Percentiles rank a stretch among this genome's conserved stretches.
Evolutionary conservation across 2,329 filamentous ascomycete genomes (phyloP).

Genomic region (Hymenoscyphus fructigenus): DNA sequence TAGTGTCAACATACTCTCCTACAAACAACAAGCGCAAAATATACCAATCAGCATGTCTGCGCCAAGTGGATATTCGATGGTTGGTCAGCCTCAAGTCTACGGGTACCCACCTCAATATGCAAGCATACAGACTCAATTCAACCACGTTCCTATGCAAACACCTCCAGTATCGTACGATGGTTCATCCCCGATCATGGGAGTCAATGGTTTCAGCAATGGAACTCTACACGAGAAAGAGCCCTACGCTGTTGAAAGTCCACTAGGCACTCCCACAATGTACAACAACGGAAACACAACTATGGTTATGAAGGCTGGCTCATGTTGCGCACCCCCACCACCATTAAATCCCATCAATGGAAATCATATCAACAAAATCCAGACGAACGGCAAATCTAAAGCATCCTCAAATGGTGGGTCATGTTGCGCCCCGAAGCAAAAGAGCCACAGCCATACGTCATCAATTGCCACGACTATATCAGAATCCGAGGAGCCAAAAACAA

Average conservation of each 20-base stretch:
- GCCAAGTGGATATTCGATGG: slow-evolving; percentile 27
- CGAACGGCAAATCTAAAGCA: slow-evolving; percentile 7
- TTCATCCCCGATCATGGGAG: slow-evolving; percentile 10
- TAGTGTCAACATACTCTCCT: slow-evolving; percentile 49
- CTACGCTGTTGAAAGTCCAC: slow-evolving; percentile 28
- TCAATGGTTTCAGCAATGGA: slow-evolving; percentile 27
- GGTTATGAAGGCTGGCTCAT: slow-evolving; percentile 20
- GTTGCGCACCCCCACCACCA: slow-evolving; percentile 15
- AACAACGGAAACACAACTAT: slow-evolving; percentile 18
- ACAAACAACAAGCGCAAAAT: slow-evolving; percentile 30
- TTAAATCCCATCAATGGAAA: slow-evolving; percentile 5
- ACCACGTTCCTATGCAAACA: slow-evolving; percentile 25
- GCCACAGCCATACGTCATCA: slow-evolving; percentile 25
- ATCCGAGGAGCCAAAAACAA: slow-evolving; percentile 21
- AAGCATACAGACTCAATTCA: slow-evolving; percentile 26
- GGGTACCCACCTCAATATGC: slow-evolving; percentile 29
- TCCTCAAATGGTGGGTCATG: slow-evolving; percentile 8
- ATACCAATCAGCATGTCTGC: slow-evolving; percentile 24
- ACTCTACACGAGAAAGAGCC: slow-evolving; percentile 16
- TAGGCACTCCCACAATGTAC: slow-evolving; percentile 23
- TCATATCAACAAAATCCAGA: not conserved
- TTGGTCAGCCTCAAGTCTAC: slow-evolving; percentile 23
- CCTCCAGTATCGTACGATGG: slow-evolving; percentile 20
- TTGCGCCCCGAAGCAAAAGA: slow-evolving; percentile 5
- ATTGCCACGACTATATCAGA: slow-evolving; percentile 28